Conservation (phyloP, 192 early-diverging fungal genomes). For the Hyaloraphidium curvatum region DNA sequence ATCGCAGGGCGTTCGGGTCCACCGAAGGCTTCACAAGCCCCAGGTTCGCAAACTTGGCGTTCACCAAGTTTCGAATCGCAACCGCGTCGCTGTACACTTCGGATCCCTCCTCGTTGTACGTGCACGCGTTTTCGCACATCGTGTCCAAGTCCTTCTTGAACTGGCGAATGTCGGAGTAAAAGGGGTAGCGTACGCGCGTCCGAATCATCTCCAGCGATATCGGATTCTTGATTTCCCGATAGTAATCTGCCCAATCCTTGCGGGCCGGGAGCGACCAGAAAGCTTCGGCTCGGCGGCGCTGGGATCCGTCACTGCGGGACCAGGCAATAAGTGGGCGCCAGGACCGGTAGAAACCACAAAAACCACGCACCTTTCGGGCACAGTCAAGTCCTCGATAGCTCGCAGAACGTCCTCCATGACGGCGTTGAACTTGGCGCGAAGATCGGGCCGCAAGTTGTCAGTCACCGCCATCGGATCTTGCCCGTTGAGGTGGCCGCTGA, state of each 20-base stretch:
- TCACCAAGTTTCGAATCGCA: too few species aligned
- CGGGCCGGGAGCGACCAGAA: slow-evolving; percentile 56
- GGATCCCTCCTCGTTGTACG: slow-evolving; percentile 82
- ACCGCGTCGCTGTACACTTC: slow-evolving; percentile 77
- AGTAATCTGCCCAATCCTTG: slow-evolving; percentile 72
- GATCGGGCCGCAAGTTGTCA: neutral
- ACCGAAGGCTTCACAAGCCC: too few species aligned
- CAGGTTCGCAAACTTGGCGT: too few species aligned
- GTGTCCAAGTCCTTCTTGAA: slow-evolving; percentile 66
- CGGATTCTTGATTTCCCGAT: slow-evolving; percentile 67
- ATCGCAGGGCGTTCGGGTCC: too few species aligned
- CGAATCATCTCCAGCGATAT: slow-evolving; percentile 80
- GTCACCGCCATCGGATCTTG: slow-evolving; percentile 14
- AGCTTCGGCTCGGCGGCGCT: slow-evolving; percentile 47
- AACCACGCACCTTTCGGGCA: too few species aligned
- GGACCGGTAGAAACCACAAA: too few species aligned
- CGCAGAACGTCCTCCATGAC: slow-evolving; percentile 5
- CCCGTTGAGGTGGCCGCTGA: slow-evolving; percentile 11
- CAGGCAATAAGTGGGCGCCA: too few species aligned
- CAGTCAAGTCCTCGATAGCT: slow-evolving; percentile 12
- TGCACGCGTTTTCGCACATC: slow-evolving; percentile 83
- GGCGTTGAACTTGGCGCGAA: slow-evolving; percentile 3
- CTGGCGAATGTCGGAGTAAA: slow-evolving; percentile 32
- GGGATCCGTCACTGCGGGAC: too few species aligned
- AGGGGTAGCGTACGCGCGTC: slow-evolving; percentile 40